Conservation (phyloP, 2,329 filamentous ascomycete genomes). For the Aspergillus amoenus region DNA sequence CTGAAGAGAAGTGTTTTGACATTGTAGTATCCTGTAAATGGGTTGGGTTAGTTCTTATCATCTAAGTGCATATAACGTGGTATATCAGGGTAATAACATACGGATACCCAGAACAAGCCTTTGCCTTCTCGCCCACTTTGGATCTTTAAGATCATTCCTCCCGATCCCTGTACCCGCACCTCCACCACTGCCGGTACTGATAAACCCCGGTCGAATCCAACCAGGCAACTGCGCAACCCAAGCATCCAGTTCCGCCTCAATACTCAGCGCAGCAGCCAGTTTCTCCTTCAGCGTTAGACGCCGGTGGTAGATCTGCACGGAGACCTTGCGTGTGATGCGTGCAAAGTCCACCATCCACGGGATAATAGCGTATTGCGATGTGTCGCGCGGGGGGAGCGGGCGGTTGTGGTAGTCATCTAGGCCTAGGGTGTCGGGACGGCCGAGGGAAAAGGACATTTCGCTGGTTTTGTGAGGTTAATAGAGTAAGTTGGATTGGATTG, state of each 20-base stretch:
- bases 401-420: conserved; percentile 52
- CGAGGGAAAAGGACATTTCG: conserved; percentile 51
- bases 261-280: conserved; percentile 33
- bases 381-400: conserved; percentile 34
- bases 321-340: conserved; percentile 41
- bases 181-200: not conserved
- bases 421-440: conserved; percentile 50
- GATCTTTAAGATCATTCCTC: conserved; percentile 32
- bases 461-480: conserved; percentile 22
- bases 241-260: conserved; percentile 37
- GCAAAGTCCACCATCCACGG: conserved; percentile 43
- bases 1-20: conserved; percentile 42
- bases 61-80: no score
- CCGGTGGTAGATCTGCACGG: conserved; percentile 42
- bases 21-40: conserved; percentile 39
- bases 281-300: conserved; percentile 36
- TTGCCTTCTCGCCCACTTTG: conserved; percentile 40
- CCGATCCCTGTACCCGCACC: conserved; percentile 4
- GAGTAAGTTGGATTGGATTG: not conserved
- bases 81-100: conserved; percentile 18
- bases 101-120: conserved; percentile 41
- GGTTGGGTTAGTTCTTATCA: not conserved
- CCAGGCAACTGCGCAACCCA: conserved; percentile 37
- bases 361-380: conserved; percentile 41
- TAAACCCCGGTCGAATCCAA: conserved; percentile 32